Percentiles rank a stretch among this genome's conserved stretches.
Conservation (phyloP, 2,329 filamentous ascomycete genomes). For the Alternaria brassicicola region DNA sequence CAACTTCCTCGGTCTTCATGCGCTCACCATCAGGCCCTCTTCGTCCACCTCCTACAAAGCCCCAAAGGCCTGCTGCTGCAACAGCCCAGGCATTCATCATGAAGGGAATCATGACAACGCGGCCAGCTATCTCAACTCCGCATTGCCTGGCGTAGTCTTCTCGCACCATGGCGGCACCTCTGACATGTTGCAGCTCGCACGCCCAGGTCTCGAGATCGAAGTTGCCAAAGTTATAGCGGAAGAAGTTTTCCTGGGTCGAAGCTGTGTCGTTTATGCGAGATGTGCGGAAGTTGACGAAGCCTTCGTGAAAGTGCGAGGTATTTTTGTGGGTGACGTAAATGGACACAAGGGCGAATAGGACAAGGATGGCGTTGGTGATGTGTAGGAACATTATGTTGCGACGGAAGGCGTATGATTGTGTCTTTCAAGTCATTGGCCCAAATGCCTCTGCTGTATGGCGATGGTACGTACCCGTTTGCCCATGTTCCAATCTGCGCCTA, state of each 20-base stretch:
- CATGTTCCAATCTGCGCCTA: slow-evolving; percentile 33
- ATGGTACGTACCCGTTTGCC: slow-evolving; percentile 28
- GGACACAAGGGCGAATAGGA: slow-evolving; percentile 41
- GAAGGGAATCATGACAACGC: slow-evolving; percentile 40
- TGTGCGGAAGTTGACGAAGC: slow-evolving; percentile 34
- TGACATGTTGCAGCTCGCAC: slow-evolving; percentile 35
- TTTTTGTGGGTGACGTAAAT: slow-evolving; percentile 39
- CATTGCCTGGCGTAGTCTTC: slow-evolving; percentile 41
- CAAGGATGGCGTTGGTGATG: slow-evolving; percentile 36
- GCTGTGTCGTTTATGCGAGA: slow-evolving; percentile 22
- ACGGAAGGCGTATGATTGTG: slow-evolving; percentile 41
- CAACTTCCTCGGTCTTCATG: slow-evolving; percentile 37
- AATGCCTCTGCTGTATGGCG: neutral
- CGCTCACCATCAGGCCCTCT: slow-evolving; percentile 28
- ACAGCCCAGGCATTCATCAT: slow-evolving; percentile 29
- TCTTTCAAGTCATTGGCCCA: slow-evolving; percentile 16
- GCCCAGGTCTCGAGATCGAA: slow-evolving; percentile 48
- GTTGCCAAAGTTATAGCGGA: slow-evolving; percentile 41
- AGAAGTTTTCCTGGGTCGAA: slow-evolving; percentile 13
- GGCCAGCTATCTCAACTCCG: slow-evolving; percentile 35
- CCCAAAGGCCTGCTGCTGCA: slow-evolving; percentile 28
- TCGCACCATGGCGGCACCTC: slow-evolving; percentile 31
- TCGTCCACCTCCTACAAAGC: slow-evolving; percentile 28
- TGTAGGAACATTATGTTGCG: slow-evolving; percentile 45
- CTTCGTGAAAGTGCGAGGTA: slow-evolving; percentile 35